Base-by-base conservation (phyloP, 805 yeast species). In the Saitoella complicata region DNA sequence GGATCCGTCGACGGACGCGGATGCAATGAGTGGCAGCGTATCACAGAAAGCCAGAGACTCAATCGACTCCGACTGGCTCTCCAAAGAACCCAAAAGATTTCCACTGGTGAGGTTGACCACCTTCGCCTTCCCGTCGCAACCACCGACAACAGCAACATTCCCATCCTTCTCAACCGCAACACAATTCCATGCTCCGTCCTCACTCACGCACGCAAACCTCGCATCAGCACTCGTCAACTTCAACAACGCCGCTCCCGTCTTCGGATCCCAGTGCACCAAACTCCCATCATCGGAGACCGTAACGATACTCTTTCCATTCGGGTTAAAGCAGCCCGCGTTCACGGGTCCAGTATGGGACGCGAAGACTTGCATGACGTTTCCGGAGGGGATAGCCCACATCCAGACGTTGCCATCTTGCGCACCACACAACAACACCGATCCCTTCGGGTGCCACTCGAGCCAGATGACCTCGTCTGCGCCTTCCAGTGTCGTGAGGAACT, bases 381-480 rank as follows among this genome's bases (percentile, higher is more conserved):
- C 62, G 7, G 72, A 61, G 42, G 80, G 73, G 29, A 87, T 70
- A 56, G 79, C 83, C 58, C 86, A 91, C 31, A 80, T 84, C 94
- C 95, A 88, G 3, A 87, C 93, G 0, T 94, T 80, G 2, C 98
- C 98, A 61, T 87, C 95, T 6, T 70, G 67, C 21, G 85, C 88
- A 49, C 97, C 96, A 58, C 83, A 84, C 9, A 97, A 96, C 66
- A 88, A 84, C 40, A 83, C 72, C 29, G 78, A 72, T 57, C 78
- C 79, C 13, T 67, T 66, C 31, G 95, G 95, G 63, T 91, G 98
- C 43, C 75, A 70, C 32, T 70, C 62, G 43, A 88, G 68, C 93
- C 94, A 86, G 10, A 78, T 75, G 6, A 91, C 74, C 65, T 91
- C 99, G 54, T 83, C 94, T 39, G 82, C 86, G 61, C 87, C 95